Evolutionary conservation across 768 basidiomycete species (phyloP).

Genomic region (Mycena metata): DNA sequence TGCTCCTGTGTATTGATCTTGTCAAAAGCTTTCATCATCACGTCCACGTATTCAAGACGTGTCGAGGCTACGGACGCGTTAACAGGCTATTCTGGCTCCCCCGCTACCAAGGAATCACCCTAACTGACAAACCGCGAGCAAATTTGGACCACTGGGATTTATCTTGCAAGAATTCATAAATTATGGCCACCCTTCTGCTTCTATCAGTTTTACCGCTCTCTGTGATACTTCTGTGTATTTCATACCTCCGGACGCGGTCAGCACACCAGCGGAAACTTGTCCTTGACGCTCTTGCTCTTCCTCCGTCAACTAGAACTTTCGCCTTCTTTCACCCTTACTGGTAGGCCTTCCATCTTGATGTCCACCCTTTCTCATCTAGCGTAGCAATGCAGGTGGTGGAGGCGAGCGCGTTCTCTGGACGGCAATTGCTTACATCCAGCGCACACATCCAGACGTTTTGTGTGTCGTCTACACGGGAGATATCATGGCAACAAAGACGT

Average conservation of each 20-base stretch:
- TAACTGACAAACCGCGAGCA: too few species aligned
- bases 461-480: conserved; percentile 94
- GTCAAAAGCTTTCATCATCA: too few species aligned
- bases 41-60: too few species aligned
- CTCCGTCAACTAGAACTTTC: conserved; percentile 30
- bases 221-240: neutral
- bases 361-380: conserved; percentile 48
- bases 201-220: neutral
- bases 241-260: conserved; percentile 1
- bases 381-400: conserved; percentile 94
- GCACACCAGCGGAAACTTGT: conserved; percentile 19
- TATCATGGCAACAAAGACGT: conserved; percentile 79
- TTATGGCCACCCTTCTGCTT: conserved; percentile 9
- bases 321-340: conserved; percentile 96
- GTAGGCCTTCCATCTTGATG: conserved; percentile 57
- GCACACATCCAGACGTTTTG: conserved; percentile 71
- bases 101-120: too few species aligned
- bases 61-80: too few species aligned
- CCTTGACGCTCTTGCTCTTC: conserved; percentile 27
- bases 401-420: conserved; percentile 97
- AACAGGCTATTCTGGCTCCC: too few species aligned
- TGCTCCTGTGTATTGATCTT: too few species aligned
- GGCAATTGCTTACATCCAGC: conserved; percentile 83
- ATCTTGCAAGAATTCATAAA: too few species aligned
- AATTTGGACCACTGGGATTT: too few species aligned